Evolutionary conservation across 768 basidiomycete genomes (phyloP), one percentile per base, ranked within the genome.

Genomic region (Coprinopsis marcescibilis): DNA sequence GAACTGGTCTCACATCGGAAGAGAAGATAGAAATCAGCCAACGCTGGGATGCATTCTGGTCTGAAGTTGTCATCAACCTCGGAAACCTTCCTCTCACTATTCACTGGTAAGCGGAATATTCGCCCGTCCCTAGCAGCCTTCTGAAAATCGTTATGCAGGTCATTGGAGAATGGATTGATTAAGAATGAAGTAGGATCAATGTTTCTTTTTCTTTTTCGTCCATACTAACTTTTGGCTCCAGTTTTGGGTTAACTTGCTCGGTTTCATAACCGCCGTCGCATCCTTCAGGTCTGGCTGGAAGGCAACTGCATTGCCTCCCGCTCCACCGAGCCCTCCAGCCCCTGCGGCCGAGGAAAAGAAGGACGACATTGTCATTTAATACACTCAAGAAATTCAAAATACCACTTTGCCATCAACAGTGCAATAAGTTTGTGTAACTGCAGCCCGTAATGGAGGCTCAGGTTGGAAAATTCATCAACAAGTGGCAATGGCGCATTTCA

Each of bases 21-120:
- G 83, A 87, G 53, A 78, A 72, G 50, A 65, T 65, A 29, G 82
- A 85, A 42, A 59, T 89, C 17, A 52, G 59, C 19, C 69, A 78
- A 46, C 68, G 81, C 52, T 82, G 83, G 80, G 74, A 77, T 52
- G 75, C 82, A 13, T 78, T 81, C 45, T 80, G 80, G 75, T 83
- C 78, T 42, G 88, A 90, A 50, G 60, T 85, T 10, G 61, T 86
- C 12, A 77, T 80, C 40, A 91, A 91, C 57, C 51, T 84, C 6
- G 79, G 80, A 20, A 86, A 89, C 59, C 65, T 91, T n/a, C 92
- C 90, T 3, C 61, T 89, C 41, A 87, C 90, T 2, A 62, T 90
- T 46, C 92, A 95, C 60, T 92, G 89, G 91, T 89, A 53, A 45
- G 77, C 51, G 21, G 12, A 6, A 29, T 21, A 14, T 39, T 7